Evolutionary conservation across 2,329 filamentous ascomycete species (phyloP).

Genomic region (Neofusicoccum umdonicola): DNA sequence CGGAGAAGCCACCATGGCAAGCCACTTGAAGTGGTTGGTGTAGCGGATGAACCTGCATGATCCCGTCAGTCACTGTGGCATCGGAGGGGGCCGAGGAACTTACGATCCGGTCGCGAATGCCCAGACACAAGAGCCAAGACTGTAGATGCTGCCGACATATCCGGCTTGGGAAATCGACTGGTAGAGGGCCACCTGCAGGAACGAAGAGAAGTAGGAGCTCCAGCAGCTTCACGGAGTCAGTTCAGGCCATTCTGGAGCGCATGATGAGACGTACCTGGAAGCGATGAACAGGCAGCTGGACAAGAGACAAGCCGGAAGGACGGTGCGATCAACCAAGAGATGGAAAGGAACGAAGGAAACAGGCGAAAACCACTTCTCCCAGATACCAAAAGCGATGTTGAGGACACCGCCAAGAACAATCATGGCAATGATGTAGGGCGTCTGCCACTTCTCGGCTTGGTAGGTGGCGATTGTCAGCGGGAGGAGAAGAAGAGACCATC

Average conservation of each 20-base stretch:
- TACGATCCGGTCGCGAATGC: conserved; percentile 24
- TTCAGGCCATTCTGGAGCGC: neutral
- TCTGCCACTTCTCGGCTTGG: conserved; percentile 31
- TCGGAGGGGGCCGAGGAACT: neutral
- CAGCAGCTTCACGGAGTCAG: conserved; percentile 31
- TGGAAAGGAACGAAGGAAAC: conserved; percentile 45
- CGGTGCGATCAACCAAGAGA: conserved; percentile 50
- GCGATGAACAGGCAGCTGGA: conserved; percentile 36
- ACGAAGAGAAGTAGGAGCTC: conserved; percentile 34
- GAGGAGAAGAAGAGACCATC: conserved; percentile 64
- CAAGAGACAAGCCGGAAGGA: conserved; percentile 52
- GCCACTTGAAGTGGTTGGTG: conserved; percentile 21
- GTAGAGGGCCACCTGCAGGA: conserved; percentile 30
- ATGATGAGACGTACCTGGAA: conserved; percentile 17
- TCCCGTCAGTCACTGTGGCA: too few relatives aligned
- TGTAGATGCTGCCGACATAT: conserved; percentile 29
- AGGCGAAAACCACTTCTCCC: conserved; percentile 41
- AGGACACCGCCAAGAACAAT: conserved; percentile 37
- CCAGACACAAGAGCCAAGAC: conserved; percentile 27
- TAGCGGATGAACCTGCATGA: neutral
- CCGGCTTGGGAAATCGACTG: conserved; percentile 22
- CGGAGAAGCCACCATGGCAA: conserved; percentile 22
- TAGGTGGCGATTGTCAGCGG: conserved; percentile 52
- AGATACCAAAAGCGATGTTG: conserved; percentile 38
- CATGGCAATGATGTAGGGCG: conserved; percentile 41